These are phyloP conservation scores for Mrakia gelida DNA, from an alignment of 768 basidiomycete species.

Conservation along the genomic window DNA sequence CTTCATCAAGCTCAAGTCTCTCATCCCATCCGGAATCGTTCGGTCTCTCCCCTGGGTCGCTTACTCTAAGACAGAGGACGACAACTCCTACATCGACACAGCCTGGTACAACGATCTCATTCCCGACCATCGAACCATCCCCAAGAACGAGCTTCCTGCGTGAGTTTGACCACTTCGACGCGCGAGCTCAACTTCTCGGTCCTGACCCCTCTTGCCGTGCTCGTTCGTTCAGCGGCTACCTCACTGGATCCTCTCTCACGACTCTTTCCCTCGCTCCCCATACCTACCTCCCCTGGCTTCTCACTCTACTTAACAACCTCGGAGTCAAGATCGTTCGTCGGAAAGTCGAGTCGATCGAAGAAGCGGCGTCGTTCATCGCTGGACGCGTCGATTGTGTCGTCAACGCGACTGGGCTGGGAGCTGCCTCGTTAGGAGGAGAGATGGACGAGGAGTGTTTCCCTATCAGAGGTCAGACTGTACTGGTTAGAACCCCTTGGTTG, in stretches of 20 bases:
- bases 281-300: constrained; percentile 54
- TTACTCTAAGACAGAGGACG: constrained; percentile 5
- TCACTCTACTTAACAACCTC: constrained; percentile 45
- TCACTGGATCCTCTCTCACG: background rate
- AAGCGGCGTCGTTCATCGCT: constrained; percentile 46
- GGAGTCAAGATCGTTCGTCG: constrained; percentile 52
- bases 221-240: background rate
- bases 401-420: constrained; percentile 59
- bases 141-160: background rate
- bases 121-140: constrained; percentile 14
- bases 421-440: constrained; percentile 70
- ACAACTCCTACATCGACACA: constrained; percentile 9
- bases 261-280: constrained; percentile 34
- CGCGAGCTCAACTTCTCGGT: background rate
- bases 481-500: constrained; percentile 66
- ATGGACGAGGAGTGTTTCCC: constrained; percentile 72
- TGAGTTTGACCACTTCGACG: background rate
- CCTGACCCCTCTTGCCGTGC: background rate
- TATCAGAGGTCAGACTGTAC: constrained; percentile 76
- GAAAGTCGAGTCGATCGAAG: constrained; percentile 50
- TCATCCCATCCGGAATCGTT: constrained; percentile 29
- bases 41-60: constrained; percentile 8
- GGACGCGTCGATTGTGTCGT: constrained; percentile 49
- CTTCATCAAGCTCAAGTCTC: constrained; percentile 20
- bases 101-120: constrained; percentile 29